These are phyloP conservation scores for Alternaria panax DNA, from an alignment of 2,329 filamentous ascomycete species.

Conservation along the genomic window DNA sequence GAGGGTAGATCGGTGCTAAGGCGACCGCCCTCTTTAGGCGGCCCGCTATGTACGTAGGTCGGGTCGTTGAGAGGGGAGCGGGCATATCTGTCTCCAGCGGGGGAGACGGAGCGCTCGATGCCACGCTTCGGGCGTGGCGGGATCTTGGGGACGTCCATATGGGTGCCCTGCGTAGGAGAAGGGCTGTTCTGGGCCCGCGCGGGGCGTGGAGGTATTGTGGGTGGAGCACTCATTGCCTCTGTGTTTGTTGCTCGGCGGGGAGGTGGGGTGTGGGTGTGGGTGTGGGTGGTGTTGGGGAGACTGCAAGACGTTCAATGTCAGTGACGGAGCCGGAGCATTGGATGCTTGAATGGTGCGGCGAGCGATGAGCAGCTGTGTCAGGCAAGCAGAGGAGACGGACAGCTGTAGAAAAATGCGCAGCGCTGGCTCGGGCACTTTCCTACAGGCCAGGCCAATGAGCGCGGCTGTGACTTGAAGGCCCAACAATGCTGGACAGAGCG, in stretches of 20 bases:
- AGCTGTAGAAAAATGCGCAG: conserved; percentile 25
- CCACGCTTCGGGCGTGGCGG: conserved; percentile 78
- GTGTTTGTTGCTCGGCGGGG: conserved; percentile 21
- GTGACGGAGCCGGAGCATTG: conserved; percentile 25
- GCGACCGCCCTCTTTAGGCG: conserved; percentile 43
- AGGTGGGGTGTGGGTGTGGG: conserved; percentile 22
- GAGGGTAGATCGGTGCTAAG: conserved; percentile 54
- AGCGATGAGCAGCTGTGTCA: conserved; percentile 33
- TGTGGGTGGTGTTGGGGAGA: too few species aligned
- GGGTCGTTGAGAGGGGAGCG: conserved; percentile 85
- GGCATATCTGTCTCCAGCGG: conserved; percentile 78
- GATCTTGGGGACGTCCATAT: conserved; percentile 70
- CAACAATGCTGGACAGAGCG: conserved; percentile 31
- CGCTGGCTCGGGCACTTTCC: conserved; percentile 20
- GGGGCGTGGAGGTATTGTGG: conserved; percentile 70
- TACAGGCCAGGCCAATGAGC: conserved; percentile 28
- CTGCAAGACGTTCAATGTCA: conserved; percentile 30
- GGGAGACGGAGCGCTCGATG: conserved; percentile 77
- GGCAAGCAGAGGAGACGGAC: conserved; percentile 18
- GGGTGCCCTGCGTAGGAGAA: conserved; percentile 50
- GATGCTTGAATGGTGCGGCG: conserved; percentile 27
- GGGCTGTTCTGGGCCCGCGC: conserved; percentile 59
- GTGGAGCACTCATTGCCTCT: conserved; percentile 56
- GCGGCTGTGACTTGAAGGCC: conserved; percentile 22
- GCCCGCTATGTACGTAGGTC: conserved; percentile 57